Evolutionary conservation across 2,329 filamentous ascomycete species (phyloP), one percentile per base, ranked within the genome.

Genomic region (Nigrospora oryzae): DNA sequence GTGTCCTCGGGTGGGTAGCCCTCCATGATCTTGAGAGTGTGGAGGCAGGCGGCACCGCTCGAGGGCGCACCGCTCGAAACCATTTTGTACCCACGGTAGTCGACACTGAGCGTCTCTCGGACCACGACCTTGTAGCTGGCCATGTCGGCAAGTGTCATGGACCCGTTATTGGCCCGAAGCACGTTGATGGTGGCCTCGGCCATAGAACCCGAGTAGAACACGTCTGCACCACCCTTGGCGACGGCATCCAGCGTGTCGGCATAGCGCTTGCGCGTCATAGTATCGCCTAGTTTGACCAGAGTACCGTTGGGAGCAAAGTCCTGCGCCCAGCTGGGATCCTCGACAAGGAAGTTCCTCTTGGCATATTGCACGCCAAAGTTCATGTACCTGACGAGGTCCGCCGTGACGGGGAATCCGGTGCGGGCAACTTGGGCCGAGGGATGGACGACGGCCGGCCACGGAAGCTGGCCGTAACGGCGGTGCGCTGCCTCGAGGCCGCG

Each of bases 251-350:
- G 74, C 0, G 89, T 86, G 46, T 68, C 57, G 37, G 87, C 89
- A 58, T 90, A 95, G 46, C 90, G 77, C 57, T 83, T 85, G 38
- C 90, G 74, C 0, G 84, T 90, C 56, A 97, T 89, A 0, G 65
- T 83, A 40, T 95, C 87, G 15, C 87, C 88, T 3, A 89, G 64
- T 15, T 75, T 69, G 0, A 95, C 55, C 3, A 87, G 69, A 0
- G 75, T 83, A 4, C 89, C 91, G 48, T 90, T 81, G 0, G 89
- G 89, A 2, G 89, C 89, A 66, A 96, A 96, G 59, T 96, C 91
- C 40, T 86, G 63, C 0, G 90, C 88, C 84, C 89, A 97, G 4
- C 80, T 77, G 0, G 84, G 81, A 46, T 96, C 81, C 3, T 85
- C 72, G 0, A 81, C 68, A 0, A 96, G 67, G 56, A 95, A 95